Percentiles rank a stretch among this genome's conserved stretches.
phyloP scores from a whole-genome alignment of 441 rosid genomes.

The Codiaeum variegatum region DNA sequence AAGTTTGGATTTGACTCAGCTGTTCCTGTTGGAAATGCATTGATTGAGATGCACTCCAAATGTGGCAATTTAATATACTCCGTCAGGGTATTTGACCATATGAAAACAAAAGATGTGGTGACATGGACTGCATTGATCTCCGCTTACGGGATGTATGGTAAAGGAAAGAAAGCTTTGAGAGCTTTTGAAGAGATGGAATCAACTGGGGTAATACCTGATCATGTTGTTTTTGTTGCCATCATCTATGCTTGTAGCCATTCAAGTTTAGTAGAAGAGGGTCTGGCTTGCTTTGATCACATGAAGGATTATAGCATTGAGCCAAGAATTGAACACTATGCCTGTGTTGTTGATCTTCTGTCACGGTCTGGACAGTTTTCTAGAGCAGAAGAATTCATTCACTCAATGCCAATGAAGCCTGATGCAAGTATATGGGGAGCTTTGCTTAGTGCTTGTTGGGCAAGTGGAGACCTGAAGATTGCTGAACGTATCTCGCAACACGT shows the following conservation, averaged over 20 bases:
- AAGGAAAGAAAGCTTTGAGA: slow-evolving; percentile 50
- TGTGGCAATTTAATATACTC: slow-evolving; percentile 49
- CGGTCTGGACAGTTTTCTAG: slow-evolving; percentile 58
- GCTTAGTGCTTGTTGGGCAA: slow-evolving; percentile 66
- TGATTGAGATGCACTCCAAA: slow-evolving; percentile 69
- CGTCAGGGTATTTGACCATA: slow-evolving; percentile 38
- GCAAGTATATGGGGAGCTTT: slow-evolving; percentile 72
- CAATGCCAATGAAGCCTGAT: slow-evolving; percentile 58
- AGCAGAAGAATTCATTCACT: slow-evolving; percentile 51
- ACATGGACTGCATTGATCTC: slow-evolving; percentile 65
- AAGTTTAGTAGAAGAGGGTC: slow-evolving; percentile 60
- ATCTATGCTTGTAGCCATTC: slow-evolving; percentile 80
- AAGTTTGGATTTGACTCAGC: slow-evolving; percentile 48
- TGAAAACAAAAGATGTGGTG: slow-evolving; percentile 60
- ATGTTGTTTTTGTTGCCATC: slow-evolving; percentile 47
- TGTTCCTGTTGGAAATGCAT: slow-evolving; percentile 53
- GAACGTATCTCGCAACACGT: slow-evolving; percentile 45
- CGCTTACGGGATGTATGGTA: slow-evolving; percentile 64
- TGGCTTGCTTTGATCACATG: slow-evolving; percentile 61
- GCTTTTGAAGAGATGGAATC: slow-evolving; percentile 33
- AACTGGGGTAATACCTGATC: slow-evolving; percentile 30
- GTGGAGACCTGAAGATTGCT: slow-evolving; percentile 39
- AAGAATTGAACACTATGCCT: slow-evolving; percentile 65
- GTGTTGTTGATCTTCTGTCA: slow-evolving; percentile 77
- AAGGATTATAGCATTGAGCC: slow-evolving; percentile 59